Evolutionary conservation across 2,329 filamentous ascomycete species (phyloP).

Genomic region (Scedosporium apiospermum): DNA sequence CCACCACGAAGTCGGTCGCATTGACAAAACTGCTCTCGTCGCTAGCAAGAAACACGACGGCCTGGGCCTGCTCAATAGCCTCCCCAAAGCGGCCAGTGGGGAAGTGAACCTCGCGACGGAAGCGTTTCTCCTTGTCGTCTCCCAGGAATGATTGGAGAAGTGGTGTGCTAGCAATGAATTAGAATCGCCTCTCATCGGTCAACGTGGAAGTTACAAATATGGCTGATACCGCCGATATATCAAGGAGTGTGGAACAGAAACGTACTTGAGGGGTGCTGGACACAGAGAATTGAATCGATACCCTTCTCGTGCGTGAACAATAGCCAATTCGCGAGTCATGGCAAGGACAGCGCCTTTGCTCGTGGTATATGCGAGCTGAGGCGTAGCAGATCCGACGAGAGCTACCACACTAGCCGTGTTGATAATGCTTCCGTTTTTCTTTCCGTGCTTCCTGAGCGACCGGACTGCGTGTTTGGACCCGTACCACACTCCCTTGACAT

Average conservation of each 20-base stretch:
- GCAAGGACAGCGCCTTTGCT: slow-evolving; percentile 69
- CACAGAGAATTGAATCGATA: slow-evolving; percentile 67
- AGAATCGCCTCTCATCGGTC: no score
- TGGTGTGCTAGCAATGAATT: slow-evolving; percentile 27
- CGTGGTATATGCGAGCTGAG: slow-evolving; percentile 66
- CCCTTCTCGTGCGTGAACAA: slow-evolving; percentile 66
- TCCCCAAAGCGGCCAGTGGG: slow-evolving; percentile 82
- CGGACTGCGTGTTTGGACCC: slow-evolving; percentile 65
- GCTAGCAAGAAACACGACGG: slow-evolving; percentile 76
- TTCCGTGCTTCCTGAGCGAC: slow-evolving; percentile 56
- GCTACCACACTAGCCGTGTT: slow-evolving; percentile 68
- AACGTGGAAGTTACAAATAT: no score
- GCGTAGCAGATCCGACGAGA: slow-evolving; percentile 61
- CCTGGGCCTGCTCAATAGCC: slow-evolving; percentile 87
- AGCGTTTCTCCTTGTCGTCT: slow-evolving; percentile 72
- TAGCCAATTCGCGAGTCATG: slow-evolving; percentile 64
- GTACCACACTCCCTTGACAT: slow-evolving; percentile 73
- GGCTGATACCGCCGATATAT: no score
- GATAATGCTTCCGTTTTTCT: slow-evolving; percentile 59
- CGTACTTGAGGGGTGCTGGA: slow-evolving; percentile 61
- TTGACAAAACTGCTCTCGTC: slow-evolving; percentile 89
- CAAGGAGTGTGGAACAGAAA: neutral
- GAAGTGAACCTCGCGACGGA: slow-evolving; percentile 81
- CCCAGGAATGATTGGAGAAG: slow-evolving; percentile 90
- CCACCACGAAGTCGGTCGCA: slow-evolving; percentile 85